phyloP scores from a whole-genome alignment of 2,329 filamentous ascomycete species.

The Xylariaceae sp. region DNA sequence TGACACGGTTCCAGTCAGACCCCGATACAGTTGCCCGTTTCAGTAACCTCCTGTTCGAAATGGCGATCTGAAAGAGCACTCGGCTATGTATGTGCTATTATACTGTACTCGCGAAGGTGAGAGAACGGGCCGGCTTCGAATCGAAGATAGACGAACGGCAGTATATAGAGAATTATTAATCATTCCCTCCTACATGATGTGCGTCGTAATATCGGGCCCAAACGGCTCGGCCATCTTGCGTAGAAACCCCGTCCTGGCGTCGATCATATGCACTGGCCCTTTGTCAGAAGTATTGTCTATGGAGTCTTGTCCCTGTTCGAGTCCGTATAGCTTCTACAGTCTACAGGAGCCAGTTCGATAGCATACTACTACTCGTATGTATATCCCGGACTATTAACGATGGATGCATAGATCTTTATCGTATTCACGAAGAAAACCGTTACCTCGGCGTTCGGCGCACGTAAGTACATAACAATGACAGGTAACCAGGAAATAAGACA shows the following conservation, averaged over 20 bases:
- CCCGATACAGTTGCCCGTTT: background rate
- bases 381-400: too few relatives aligned
- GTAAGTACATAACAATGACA: background rate
- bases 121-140: too few relatives aligned
- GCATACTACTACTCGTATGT: too few relatives aligned
- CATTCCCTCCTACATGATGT: background rate
- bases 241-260: background rate
- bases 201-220: background rate
- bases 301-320: background rate
- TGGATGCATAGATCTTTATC: too few relatives aligned
- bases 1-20: background rate
- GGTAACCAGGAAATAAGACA: background rate
- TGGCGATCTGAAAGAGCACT: background rate
- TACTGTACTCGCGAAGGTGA: too few relatives aligned
- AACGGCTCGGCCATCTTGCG: background rate
- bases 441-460: background rate
- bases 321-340: background rate
- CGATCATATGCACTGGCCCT: conserved; percentile 8
- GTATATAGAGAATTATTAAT: too few relatives aligned
- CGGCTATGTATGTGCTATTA: background rate
- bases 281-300: conserved; percentile 1
- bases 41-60: background rate
- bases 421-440: background rate
- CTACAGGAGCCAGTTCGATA: background rate
- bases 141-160: too few relatives aligned